These are phyloP conservation scores for Biscogniauxia sp. DNA, from an alignment of 2,329 filamentous ascomycete species.

Conservation along the genomic window DNA sequence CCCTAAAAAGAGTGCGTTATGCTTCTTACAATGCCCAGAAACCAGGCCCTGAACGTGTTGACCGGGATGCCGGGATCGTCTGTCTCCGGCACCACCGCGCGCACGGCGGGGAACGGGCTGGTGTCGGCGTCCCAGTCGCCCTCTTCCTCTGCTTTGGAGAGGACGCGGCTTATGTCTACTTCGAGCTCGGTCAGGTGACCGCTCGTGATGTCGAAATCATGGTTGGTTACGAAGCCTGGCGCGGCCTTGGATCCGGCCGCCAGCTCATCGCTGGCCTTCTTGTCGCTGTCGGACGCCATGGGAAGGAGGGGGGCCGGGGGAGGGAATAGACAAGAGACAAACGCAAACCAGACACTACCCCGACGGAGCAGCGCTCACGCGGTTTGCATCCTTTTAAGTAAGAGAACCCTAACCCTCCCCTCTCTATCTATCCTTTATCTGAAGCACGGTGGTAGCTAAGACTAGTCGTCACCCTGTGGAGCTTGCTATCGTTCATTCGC, in stretches of 20 bases:
- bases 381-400: not conserved
- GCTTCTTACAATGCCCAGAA: constrained; percentile 40
- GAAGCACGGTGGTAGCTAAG: not conserved
- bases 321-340: not conserved
- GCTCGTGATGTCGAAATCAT: constrained; percentile 22
- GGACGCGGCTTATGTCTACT: constrained; percentile 29
- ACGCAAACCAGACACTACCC: not conserved
- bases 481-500: not conserved
- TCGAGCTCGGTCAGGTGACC: constrained; percentile 33
- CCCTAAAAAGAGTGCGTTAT: no score
- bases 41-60: constrained; percentile 47
- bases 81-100: constrained; percentile 33
- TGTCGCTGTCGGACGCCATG: constrained; percentile 2
- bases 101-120: constrained; percentile 31
- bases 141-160: constrained; percentile 27
- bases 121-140: constrained; percentile 33
- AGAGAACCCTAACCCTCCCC: no score
- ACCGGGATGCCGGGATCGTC: constrained; percentile 34
- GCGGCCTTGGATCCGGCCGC: constrained; percentile 12
- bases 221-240: constrained; percentile 4
- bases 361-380: not conserved
- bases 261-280: constrained; percentile 9
- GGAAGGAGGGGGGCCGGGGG: not conserved
- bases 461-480: not conserved
- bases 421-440: not conserved